Conservation (phyloP, 1,284 basidiomycete genomes). For the Fomitopsis betulina region DNA sequence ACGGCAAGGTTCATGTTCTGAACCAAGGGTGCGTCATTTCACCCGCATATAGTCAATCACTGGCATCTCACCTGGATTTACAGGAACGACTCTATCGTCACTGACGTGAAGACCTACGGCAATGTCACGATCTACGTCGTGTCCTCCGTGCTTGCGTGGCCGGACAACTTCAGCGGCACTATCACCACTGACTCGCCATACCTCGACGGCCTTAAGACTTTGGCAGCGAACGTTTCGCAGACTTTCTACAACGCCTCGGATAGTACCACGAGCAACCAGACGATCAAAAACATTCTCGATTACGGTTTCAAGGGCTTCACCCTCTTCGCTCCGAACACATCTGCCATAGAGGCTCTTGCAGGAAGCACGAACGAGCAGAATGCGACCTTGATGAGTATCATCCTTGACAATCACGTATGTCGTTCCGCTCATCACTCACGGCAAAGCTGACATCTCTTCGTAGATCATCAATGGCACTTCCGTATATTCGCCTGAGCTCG, state of each 20-base stretch:
- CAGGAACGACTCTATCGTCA: constrained; percentile 39
- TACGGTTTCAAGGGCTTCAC: constrained; percentile 52
- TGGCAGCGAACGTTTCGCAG: constrained; percentile 21
- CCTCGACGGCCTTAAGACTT: constrained; percentile 33
- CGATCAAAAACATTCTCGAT: constrained; percentile 38
- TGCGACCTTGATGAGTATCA: constrained; percentile 36
- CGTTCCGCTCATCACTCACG: background rate
- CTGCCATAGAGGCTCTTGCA: constrained; percentile 38
- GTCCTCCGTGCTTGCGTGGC: constrained; percentile 49
- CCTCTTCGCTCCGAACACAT: constrained; percentile 62
- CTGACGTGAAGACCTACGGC: constrained; percentile 39
- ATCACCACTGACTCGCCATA: constrained; percentile 36
- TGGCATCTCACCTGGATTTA: constrained; percentile 17
- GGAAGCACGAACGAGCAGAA: constrained; percentile 40
- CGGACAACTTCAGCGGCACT: constrained; percentile 42
- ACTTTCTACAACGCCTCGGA: constrained; percentile 23
- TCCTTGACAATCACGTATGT: constrained; percentile 62
- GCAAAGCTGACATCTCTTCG: background rate
- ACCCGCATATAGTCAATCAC: background rate
- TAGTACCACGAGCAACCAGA: constrained; percentile 25
- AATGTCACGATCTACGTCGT: constrained; percentile 51
- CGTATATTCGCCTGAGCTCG: constrained; percentile 56
- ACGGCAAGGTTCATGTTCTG: constrained; percentile 45
- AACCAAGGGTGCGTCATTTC: constrained; percentile 44
- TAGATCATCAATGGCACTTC: constrained; percentile 68